A percentile compares a stretch with the other conserved stretches of the same genome.
Conservation (phyloP, 768 basidiomycete species). For the Nidularia pulvinata region DNA sequence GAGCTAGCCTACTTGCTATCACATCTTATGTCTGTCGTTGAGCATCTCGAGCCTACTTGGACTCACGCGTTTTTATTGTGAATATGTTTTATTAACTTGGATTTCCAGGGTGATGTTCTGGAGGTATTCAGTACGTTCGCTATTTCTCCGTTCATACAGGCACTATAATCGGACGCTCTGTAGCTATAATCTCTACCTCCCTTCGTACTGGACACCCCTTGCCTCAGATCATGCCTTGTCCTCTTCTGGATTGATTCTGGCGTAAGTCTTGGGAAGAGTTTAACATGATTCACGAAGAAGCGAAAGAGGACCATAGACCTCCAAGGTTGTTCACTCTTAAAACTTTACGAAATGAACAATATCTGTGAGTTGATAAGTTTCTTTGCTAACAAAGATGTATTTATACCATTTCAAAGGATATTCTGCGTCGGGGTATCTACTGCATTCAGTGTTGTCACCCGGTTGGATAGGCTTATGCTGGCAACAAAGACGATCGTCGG, state of each 20-base stretch:
- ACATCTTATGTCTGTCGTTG: constrained; percentile 72
- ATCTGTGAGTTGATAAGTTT: constrained; percentile 50
- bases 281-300: constrained; percentile 69
- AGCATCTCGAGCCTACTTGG: constrained; percentile 78
- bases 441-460: constrained; percentile 64
- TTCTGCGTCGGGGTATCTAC: constrained; percentile 78
- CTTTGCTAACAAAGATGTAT: background rate
- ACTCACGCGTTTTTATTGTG: constrained; percentile 71
- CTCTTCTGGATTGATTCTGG: constrained; percentile 45
- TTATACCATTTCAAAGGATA: constrained; percentile 30
- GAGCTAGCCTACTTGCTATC: constrained; percentile 70
- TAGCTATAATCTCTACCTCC: constrained; percentile 77
- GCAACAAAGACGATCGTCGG: constrained; percentile 86
- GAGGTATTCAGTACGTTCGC: constrained; percentile 42
- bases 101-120: constrained; percentile 83
- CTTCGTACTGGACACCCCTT: constrained; percentile 73
- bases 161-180: background rate
- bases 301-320: constrained; percentile 74
- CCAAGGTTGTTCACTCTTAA: constrained; percentile 71
- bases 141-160: background rate
- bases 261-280: constrained; percentile 47
- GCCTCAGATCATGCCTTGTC: constrained; percentile 87
- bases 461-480: constrained; percentile 77
- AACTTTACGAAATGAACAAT: constrained; percentile 77
- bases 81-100: constrained; percentile 73